Evolutionary conservation across 228 moss, liverwort and hornwort genomes (phyloP).

Genomic region (Sphagnum fallax): DNA sequence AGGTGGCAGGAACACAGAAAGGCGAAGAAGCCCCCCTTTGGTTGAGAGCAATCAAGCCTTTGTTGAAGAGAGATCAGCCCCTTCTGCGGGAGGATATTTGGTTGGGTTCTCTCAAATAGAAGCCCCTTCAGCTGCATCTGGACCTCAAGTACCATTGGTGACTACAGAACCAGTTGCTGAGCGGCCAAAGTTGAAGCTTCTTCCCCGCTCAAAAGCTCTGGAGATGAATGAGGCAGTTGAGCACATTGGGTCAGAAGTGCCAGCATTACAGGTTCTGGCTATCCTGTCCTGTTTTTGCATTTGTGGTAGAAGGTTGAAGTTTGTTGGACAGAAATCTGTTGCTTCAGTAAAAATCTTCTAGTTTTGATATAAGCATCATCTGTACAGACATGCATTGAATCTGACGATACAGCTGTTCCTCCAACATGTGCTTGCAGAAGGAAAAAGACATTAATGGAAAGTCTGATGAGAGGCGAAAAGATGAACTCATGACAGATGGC

Average conservation of each 20-base stretch:
- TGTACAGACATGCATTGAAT: too few species aligned
- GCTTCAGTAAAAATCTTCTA: too few species aligned
- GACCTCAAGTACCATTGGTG: slow-evolving; percentile 12
- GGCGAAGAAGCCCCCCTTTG: slow-evolving; percentile 41
- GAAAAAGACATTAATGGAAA: not conserved
- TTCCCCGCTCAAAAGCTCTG: slow-evolving; percentile 84
- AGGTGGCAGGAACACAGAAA: slow-evolving; percentile 41
- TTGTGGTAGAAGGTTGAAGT: too few species aligned
- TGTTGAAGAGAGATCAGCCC: too few species aligned
- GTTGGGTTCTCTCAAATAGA: slow-evolving; percentile 38
- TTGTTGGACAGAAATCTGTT: too few species aligned
- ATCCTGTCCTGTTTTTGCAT: too few species aligned
- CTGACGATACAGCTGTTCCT: too few species aligned
- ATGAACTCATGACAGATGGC: slow-evolving; percentile 54
- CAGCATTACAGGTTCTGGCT: slow-evolving; percentile 17
- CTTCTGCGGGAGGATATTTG: not conserved
- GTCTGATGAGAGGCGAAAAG: slow-evolving; percentile 51
- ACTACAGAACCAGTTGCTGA: slow-evolving; percentile 43
- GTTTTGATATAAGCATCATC: too few species aligned
- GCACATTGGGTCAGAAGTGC: slow-evolving; percentile 22
- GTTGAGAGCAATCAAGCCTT: slow-evolving; percentile 11
- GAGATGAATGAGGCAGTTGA: slow-evolving; percentile 20
- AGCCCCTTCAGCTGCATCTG: slow-evolving; percentile 32
- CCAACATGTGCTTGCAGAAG: too few species aligned
- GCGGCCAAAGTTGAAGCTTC: slow-evolving; percentile 85